phyloP scores from a whole-genome alignment of 192 early-diverging fungal species.

The Coemansia brasiliensis region DNA sequence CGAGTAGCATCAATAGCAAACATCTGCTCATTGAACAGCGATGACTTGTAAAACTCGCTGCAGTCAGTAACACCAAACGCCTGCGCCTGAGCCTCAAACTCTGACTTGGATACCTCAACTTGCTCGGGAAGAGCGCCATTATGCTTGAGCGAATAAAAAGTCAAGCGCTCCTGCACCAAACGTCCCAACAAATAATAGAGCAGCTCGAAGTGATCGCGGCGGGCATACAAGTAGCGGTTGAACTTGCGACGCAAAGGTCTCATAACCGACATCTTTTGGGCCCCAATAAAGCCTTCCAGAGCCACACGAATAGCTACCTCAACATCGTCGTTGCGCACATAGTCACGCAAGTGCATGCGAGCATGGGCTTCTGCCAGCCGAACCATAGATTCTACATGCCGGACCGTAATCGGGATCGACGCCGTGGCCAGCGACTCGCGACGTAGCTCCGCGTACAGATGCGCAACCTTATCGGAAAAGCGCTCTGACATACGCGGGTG shows the following conservation, averaged over 20 bases:
- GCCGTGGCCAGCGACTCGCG: conserved; percentile 79
- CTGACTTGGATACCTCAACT: conserved; percentile 59
- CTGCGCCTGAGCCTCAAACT: conserved; percentile 61
- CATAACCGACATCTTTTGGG: conserved; percentile 94
- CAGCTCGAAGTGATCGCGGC: conserved; percentile 80
- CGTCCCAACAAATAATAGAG: conserved; percentile 73
- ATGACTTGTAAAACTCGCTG: conserved; percentile 56
- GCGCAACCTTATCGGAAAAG: conserved; percentile 84
- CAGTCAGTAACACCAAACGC: conserved; percentile 63
- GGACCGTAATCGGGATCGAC: conserved; percentile 84
- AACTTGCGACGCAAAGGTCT: conserved; percentile 79
- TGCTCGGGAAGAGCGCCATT: conserved; percentile 57
- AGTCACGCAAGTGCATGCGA: conserved; percentile 92
- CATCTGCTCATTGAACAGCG: conserved; percentile 52
- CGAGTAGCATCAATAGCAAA: conserved; percentile 30
- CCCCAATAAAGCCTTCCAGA: conserved; percentile 84
- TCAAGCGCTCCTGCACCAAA: conserved; percentile 73
- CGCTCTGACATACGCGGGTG: conserved; percentile 79
- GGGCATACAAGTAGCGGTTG: conserved; percentile 76
- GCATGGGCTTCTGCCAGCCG: conserved; percentile 87
- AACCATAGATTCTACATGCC: conserved; percentile 85
- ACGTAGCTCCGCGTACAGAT: conserved; percentile 89
- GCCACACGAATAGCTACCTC: conserved; percentile 90
- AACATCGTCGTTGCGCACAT: conserved; percentile 87
- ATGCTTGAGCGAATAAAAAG: conserved; percentile 67